A percentile compares a stretch with the other conserved stretches of the same genome.
Conservation (phyloP, 768 basidiomycete genomes). For the Termitomyces eurrhizus region DNA sequence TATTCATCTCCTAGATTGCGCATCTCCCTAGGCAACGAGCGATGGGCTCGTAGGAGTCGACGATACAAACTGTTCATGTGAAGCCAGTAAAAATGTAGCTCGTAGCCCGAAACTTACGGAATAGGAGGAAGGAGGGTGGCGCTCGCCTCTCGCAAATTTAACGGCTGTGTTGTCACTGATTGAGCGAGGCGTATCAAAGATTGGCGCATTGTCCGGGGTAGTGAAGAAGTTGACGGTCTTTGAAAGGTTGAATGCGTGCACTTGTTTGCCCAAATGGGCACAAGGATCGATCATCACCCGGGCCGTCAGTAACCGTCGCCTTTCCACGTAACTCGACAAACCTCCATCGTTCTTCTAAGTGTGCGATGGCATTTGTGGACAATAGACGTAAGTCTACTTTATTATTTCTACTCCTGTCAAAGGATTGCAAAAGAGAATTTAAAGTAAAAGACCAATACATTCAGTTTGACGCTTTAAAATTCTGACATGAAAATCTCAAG, state of each 20-base stretch:
- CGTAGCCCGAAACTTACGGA: slow-evolving; percentile 49
- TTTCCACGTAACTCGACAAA: too few species aligned
- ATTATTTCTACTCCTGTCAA: not conserved
- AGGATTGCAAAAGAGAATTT: not conserved
- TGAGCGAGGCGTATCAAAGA: slow-evolving; percentile 47
- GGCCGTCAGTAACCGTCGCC: not conserved
- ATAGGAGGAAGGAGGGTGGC: slow-evolving; percentile 75
- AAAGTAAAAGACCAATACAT: not conserved
- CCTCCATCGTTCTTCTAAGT: too few species aligned
- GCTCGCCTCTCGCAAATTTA: slow-evolving; percentile 60
- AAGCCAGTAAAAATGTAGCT: not conserved
- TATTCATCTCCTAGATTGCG: slow-evolving; percentile 82
- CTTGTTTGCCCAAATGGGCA: not conserved
- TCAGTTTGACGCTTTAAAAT: not conserved
- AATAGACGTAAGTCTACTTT: too few species aligned
- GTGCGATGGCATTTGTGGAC: too few species aligned
- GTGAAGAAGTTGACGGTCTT: not conserved
- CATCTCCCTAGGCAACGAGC: slow-evolving; percentile 71
- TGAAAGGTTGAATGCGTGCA: not conserved
- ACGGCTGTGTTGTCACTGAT: slow-evolving; percentile 51
- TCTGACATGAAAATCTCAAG: not conserved
- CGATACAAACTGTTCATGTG: slow-evolving; percentile 63
- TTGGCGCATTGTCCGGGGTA: slow-evolving; percentile 33
- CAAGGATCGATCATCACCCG: not conserved
- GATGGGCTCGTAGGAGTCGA: slow-evolving; percentile 75